Percentiles rank a stretch among this genome's conserved stretches.
Evolutionary conservation across 2,329 filamentous ascomycete species (phyloP).

Genomic region (Salinomyces thailandicus): DNA sequence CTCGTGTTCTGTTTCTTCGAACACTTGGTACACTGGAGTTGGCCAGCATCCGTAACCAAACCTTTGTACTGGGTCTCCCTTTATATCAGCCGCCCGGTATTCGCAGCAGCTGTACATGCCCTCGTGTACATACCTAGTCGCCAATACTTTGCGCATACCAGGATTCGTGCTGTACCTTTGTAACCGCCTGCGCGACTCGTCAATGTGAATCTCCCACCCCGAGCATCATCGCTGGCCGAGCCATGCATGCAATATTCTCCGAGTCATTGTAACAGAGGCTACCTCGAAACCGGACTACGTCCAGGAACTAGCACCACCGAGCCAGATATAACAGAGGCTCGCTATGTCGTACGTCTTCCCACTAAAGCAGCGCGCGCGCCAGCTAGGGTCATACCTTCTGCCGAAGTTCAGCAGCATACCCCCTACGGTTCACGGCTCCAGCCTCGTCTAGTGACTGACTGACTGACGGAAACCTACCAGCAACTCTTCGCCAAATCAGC

Average conservation of each 20-base stretch:
- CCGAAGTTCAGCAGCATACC: conserved; percentile 4
- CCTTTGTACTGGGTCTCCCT: neutral
- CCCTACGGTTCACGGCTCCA: neutral
- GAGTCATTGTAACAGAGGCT: neutral
- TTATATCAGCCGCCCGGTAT: neutral
- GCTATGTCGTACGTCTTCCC: conserved; percentile 22
- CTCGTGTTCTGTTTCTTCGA: neutral
- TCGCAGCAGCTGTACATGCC: neutral
- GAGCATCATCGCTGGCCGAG: conserved; percentile 11
- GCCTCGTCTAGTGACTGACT: neutral
- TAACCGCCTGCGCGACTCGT: conserved; percentile 9
- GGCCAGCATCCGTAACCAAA: too few species aligned
- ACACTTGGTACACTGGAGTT: too few species aligned
- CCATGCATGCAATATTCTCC: conserved; percentile 19
- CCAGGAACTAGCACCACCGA: neutral
- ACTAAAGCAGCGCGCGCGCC: neutral
- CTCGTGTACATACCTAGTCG: neutral
- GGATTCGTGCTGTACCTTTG: conserved; percentile 2
- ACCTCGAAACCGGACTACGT: too few species aligned
- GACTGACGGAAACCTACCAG: conserved; percentile 9
- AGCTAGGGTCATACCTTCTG: neutral
- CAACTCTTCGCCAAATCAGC: conserved; percentile 33
- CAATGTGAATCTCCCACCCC: conserved; percentile 15
- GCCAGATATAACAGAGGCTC: neutral
- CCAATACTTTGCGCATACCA: neutral